Percentiles rank a stretch among this genome's conserved stretches.
phyloP scores from a whole-genome alignment of 2,329 filamentous ascomycete species.

The Zymoseptoria passerinii region DNA sequence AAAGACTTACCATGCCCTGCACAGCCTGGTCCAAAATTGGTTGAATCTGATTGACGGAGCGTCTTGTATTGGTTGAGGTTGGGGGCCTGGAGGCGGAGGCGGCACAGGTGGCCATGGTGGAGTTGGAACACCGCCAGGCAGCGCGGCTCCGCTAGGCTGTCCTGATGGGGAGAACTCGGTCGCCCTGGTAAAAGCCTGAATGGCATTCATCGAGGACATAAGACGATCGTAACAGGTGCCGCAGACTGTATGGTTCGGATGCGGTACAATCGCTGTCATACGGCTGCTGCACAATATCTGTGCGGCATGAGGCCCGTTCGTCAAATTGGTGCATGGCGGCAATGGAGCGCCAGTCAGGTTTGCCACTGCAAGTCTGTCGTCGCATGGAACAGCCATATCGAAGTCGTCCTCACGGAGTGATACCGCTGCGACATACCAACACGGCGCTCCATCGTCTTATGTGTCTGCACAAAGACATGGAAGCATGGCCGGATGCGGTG shows the following conservation, averaged over 20 bases:
- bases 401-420: not conserved
- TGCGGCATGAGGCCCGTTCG: not conserved
- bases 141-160: not conserved
- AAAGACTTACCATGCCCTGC: not conserved
- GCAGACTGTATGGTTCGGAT: not conserved
- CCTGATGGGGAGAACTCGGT: not conserved
- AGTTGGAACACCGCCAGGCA: not conserved
- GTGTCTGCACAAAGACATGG: not conserved
- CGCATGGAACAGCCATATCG: not conserved
- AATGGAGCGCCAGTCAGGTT: not conserved
- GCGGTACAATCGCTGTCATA: not conserved
- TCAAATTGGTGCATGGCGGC: not conserved
- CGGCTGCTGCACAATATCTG: not conserved
- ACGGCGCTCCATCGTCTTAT: not conserved
- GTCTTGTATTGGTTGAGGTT: not conserved
- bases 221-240: not conserved
- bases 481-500: not conserved
- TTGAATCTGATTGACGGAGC: not conserved
- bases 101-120: not conserved
- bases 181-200: not conserved
- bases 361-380: not conserved
- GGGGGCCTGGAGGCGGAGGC: not conserved
- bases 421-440: not conserved
- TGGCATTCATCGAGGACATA: not conserved
- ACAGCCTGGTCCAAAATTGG: not conserved